Percentiles rank a stretch among this genome's conserved stretches.
These are phyloP conservation scores for Taiozyma onychis DNA, from an alignment of 1,139 yeast genomes.

Conservation along the genomic window DNA sequence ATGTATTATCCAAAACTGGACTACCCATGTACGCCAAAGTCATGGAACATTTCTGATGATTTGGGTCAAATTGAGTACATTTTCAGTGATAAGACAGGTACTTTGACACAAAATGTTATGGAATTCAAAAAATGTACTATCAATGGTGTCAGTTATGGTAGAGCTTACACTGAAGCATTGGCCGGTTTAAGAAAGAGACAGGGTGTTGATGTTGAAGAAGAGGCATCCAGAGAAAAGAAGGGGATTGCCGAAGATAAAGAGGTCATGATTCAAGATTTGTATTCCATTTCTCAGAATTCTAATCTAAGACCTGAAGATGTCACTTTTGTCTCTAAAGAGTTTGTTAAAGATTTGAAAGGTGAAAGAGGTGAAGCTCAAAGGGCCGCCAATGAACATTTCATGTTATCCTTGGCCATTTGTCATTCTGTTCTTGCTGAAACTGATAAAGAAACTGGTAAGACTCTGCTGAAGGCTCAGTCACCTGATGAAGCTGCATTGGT, in stretches of 20 bases:
- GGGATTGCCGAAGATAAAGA: slow-evolving; percentile 60
- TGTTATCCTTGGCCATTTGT: slow-evolving; percentile 85
- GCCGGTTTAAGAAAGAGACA: slow-evolving; percentile 88
- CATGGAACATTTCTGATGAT: slow-evolving; percentile 97
- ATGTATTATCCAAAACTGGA: slow-evolving; percentile 84
- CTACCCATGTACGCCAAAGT: slow-evolving; percentile 92
- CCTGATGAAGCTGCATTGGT: slow-evolving; percentile 98
- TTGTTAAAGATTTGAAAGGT: slow-evolving; percentile 48
- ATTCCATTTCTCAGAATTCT: slow-evolving; percentile 41
- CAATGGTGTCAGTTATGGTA: slow-evolving; percentile 82
- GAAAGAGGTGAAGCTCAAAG: slow-evolving; percentile 53
- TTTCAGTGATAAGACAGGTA: slow-evolving; percentile 95
- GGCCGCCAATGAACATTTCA: slow-evolving; percentile 66
- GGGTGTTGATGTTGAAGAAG: slow-evolving; percentile 74
- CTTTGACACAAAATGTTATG: slow-evolving; percentile 94
- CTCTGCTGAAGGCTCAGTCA: slow-evolving; percentile 83
- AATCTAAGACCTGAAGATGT: slow-evolving; percentile 55
- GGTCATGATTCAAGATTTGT: slow-evolving; percentile 57
- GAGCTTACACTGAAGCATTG: slow-evolving; percentile 93
- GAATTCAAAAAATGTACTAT: slow-evolving; percentile 92
- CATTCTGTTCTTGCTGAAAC: slow-evolving; percentile 89
- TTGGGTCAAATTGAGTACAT: slow-evolving; percentile 94
- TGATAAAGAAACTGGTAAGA: slow-evolving; percentile 47
- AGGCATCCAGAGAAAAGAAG: slow-evolving; percentile 54
- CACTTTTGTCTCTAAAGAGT: slow-evolving; percentile 76